Evolutionary conservation across 768 basidiomycete genomes (phyloP), one percentile per base, ranked within the genome.

Genomic region (Russula emetica): DNA sequence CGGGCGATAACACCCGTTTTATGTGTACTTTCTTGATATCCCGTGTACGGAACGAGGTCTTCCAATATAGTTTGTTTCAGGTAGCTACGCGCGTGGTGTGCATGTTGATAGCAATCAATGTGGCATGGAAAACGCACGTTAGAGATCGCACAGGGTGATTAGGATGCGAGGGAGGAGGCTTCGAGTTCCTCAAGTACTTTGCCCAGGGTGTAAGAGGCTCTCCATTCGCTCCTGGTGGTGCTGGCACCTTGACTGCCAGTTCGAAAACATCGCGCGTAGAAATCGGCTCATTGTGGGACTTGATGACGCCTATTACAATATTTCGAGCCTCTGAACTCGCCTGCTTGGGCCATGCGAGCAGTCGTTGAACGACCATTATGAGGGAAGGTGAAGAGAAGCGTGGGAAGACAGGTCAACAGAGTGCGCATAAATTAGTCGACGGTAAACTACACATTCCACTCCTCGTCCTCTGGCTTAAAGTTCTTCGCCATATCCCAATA

Each of bases 401-500:
- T 64, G 57, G 57, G 51, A 59, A 64, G 53, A 24, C 26, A 54
- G 16, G 18, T n/a, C n/a, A n/a, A 20, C 5, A 2, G 30, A 18
- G 5, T 13, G 11, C 34, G 34, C 44, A 52, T 32, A 32, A 28
- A 44, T 34, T 38, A 26, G 30, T 36, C 30, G 22, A n/a, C 20
- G 20, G 13, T 30, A 38, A n/a, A 55, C 7, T 57, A 65, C 51
- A 66, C 58, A 28, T 55, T 55, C 69, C 85, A 67, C 62, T 91
- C 88, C 68, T 91, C 89, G 59, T 93, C 91, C 73, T 90, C 87
- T 5, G 85, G 82, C 73, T 84, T 90, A 84, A 87, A 92, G 70
- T 90, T 89, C 84, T 94, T 97, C 32, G 93, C 86, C 74, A 91
- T 83, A 74, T 98, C 96, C 95, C 95, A 98, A 73, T 94, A 90